A percentile compares a stretch with the other conserved stretches of the same genome.
phyloP scores from a whole-genome alignment of 495 filamentous ascomycete genomes.

The Usnea hakonensis region DNA sequence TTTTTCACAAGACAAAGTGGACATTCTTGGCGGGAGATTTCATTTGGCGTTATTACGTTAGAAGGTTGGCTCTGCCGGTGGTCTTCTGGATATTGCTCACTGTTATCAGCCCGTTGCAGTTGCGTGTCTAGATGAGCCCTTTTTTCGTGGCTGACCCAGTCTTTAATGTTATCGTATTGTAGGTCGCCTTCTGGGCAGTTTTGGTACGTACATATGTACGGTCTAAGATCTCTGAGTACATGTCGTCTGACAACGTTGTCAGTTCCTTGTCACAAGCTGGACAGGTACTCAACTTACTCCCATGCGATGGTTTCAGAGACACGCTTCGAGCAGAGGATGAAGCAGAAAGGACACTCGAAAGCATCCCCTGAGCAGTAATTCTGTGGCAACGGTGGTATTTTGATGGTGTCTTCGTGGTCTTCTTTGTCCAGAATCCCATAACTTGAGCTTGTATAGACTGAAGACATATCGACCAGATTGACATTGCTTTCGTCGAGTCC shows the following conservation, averaged over 20 bases:
- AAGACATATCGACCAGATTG: slow-evolving; percentile 5
- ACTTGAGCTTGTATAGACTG: slow-evolving; percentile 13
- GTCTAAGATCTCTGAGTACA: slow-evolving; percentile 25
- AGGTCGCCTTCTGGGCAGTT: slow-evolving; percentile 22
- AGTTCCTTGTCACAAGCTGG: not conserved
- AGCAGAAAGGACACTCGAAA: slow-evolving; percentile 26
- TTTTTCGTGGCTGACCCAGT: slow-evolving; percentile 29
- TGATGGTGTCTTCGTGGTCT: slow-evolving; percentile 8
- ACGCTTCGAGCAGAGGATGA: slow-evolving; percentile 19
- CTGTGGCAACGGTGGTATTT: slow-evolving; percentile 18
- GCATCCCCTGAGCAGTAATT: not conserved
- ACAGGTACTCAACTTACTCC: slow-evolving; percentile 6
- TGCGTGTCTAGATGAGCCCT: not conserved
- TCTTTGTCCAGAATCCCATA: slow-evolving; percentile 5
- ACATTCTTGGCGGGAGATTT: not conserved
- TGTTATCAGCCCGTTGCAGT: not conserved
- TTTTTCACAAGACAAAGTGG: not conserved
- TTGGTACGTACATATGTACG: slow-evolving; percentile 29
- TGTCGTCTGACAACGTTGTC: slow-evolving; percentile 15
- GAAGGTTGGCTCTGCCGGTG: not conserved
- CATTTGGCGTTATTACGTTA: not conserved
- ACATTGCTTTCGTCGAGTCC: not conserved
- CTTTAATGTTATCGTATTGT: slow-evolving; percentile 25
- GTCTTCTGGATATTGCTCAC: not conserved
- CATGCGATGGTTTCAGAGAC: slow-evolving; percentile 9